These are phyloP conservation scores for Eutrema japonicum DNA, from an alignment of 345 rosid species.

Conservation along the genomic window DNA sequence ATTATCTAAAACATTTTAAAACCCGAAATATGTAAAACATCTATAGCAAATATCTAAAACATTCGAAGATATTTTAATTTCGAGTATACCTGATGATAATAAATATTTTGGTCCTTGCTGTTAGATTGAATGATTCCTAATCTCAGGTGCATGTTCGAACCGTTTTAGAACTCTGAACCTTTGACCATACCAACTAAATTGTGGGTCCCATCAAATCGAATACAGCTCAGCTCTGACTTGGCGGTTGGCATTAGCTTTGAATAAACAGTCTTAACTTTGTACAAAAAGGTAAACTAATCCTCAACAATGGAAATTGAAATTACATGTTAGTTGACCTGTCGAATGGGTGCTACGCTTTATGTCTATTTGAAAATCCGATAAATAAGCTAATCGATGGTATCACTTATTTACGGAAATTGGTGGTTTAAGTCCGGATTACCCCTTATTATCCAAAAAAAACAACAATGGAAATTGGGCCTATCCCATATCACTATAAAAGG, in stretches of 20 bases:
- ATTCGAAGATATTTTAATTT: not conserved
- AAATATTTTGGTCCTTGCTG: not conserved
- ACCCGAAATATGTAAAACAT: no score
- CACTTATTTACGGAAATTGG: no score
- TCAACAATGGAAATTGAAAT: not conserved
- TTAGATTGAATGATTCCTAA: slow-evolving; percentile 8
- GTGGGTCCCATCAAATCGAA: not conserved
- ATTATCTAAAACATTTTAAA: no score
- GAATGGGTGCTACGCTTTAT: no score
- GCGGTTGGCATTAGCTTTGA: slow-evolving; percentile 1
- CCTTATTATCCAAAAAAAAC: no score
- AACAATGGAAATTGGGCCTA: no score
- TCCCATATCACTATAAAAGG: not conserved
- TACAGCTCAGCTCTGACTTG: slow-evolving; percentile 28
- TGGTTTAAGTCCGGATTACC: no score
- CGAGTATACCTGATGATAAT: not conserved
- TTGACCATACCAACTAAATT: slow-evolving; percentile 17
- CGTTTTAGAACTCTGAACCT: slow-evolving; percentile 8
- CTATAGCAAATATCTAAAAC: no score
- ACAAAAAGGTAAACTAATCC: not conserved
- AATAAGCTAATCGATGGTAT: no score
- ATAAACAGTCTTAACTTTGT: not conserved
- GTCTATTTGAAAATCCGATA: no score
- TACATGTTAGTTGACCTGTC: no score
- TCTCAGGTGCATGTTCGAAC: slow-evolving; percentile 14